Evolutionary conservation across 176 grass and related monocot genomes (phyloP), one percentile per base, ranked within the genome.

Genomic region (Saccharum spontaneum): DNA sequence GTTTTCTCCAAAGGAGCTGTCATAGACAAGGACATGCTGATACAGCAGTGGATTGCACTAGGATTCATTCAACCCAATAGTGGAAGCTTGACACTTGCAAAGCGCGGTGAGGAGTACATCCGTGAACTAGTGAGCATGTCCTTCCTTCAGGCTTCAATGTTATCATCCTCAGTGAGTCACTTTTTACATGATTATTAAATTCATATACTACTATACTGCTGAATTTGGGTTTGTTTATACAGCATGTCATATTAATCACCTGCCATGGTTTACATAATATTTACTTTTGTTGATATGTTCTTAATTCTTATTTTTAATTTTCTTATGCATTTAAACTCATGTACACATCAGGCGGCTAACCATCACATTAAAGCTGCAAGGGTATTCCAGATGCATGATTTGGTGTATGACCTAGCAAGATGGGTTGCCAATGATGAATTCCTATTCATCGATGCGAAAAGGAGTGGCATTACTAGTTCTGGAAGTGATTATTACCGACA

Each of bases 1-100:
- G 28, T 66, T 66, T 66, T 66, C 26, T 66, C 62, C 62, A 66
- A 15, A 66, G 62, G 62, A 66, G 24, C 62, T 66, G 26, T 7
- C 62, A 66, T 66, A 66, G 62, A 66, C 62, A 66, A 66, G 62
- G 62, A 66, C 62, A 66, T 66, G 12, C 28, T 66, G 62, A 66
- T 66, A 30, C 62, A 66, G 62, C 62, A 66, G 62, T 66, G 62
- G 62, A 66, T 66, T 66, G 62, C 62, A 66, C 62, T 66, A 15
- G 62, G 62, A 33, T 66, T 66, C 10, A 66, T 66, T 66, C 62
- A 31, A 33, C 26, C 62, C 12, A 28, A 26, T 31, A 66, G 62
- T 31, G 62, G 62, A 66, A 66, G 62, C 62, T 33, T 66, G 62
- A 15, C 62, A 66, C 62, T 33, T 66, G 62, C 13, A 66, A 66